Percentiles rank a stretch among this genome's conserved stretches.
Conservation (phyloP, 2,329 filamentous ascomycete species). For the Hypoxylon sp. region DNA sequence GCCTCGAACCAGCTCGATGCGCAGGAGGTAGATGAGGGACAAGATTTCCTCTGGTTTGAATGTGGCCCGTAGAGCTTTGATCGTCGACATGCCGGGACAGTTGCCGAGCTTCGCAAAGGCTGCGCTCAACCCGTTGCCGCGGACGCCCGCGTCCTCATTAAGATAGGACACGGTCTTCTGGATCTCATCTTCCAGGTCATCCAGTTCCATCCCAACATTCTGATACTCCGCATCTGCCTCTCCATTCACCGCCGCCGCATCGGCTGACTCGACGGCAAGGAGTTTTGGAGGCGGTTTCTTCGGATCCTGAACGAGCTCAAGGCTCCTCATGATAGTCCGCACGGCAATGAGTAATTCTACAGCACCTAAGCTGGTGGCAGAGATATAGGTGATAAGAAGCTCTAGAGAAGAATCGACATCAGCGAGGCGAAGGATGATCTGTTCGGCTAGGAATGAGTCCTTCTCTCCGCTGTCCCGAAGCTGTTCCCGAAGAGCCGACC, state of each 20-base stretch:
- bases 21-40: conserved; percentile 74
- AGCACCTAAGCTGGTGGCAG: conserved; percentile 69
- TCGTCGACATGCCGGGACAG: conserved; percentile 67
- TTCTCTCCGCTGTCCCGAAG: conserved; percentile 53
- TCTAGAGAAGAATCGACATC: conserved; percentile 74
- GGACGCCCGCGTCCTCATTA: conserved; percentile 67
- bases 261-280: conserved; percentile 41
- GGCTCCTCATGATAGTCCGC: conserved; percentile 71
- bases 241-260: conserved; percentile 32
- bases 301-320: conserved; percentile 64
- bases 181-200: conserved; percentile 70
- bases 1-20: conserved; percentile 75
- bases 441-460: conserved; percentile 62
- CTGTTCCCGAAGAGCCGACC: conserved; percentile 62
- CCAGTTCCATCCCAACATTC: conserved; percentile 62
- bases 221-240: conserved; percentile 42
- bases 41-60: conserved; percentile 74
- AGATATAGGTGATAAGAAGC: conserved; percentile 70
- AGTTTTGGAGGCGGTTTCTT: conserved; percentile 46
- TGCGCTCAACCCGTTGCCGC: conserved; percentile 69
- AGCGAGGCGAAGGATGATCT: conserved; percentile 68
- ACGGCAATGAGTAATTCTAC: conserved; percentile 73
- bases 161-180: conserved; percentile 73
- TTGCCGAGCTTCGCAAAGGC: conserved; percentile 74
- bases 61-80: conserved; percentile 68